A percentile compares a stretch with the other conserved stretches of the same genome.
Evolutionary conservation across 306 rosid genomes (phyloP).

Genomic region (Herpetospermum pedunculosum): DNA sequence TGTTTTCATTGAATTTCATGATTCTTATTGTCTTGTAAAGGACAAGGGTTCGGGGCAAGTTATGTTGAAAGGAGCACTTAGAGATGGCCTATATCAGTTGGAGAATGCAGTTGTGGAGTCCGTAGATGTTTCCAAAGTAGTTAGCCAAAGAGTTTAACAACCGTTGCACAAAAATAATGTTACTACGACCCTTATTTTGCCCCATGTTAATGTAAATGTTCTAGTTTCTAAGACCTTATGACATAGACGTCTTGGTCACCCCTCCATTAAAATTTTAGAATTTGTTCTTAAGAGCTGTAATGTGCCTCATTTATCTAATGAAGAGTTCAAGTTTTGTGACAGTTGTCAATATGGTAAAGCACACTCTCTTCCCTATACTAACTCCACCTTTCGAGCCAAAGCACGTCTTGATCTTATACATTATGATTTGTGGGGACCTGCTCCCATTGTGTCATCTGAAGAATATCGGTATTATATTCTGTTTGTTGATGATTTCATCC

Average conservation of each 20-base stretch:
- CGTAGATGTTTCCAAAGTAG: too few species aligned
- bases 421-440: background rate
- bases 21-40: background rate
- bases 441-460: accelerated
- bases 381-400: accelerated
- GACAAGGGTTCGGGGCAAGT: background rate
- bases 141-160: background rate
- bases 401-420: background rate
- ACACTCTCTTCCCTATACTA: background rate
- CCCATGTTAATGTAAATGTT: background rate
- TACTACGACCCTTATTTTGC: background rate
- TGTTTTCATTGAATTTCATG: background rate
- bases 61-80: background rate
- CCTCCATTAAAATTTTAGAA: background rate
- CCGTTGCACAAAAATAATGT: background rate
- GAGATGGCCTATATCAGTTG: background rate
- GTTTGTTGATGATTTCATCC: background rate
- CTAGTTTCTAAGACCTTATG: background rate
- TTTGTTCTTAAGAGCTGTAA: background rate
- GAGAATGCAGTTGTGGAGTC: too few species aligned
- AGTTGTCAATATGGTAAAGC: background rate
- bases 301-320: background rate
- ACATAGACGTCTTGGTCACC: background rate
- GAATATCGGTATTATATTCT: background rate
- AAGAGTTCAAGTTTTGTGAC: accelerated